These are phyloP conservation scores for Hypericum androsaemum DNA, from an alignment of 345 rosid species.

Conservation along the genomic window DNA sequence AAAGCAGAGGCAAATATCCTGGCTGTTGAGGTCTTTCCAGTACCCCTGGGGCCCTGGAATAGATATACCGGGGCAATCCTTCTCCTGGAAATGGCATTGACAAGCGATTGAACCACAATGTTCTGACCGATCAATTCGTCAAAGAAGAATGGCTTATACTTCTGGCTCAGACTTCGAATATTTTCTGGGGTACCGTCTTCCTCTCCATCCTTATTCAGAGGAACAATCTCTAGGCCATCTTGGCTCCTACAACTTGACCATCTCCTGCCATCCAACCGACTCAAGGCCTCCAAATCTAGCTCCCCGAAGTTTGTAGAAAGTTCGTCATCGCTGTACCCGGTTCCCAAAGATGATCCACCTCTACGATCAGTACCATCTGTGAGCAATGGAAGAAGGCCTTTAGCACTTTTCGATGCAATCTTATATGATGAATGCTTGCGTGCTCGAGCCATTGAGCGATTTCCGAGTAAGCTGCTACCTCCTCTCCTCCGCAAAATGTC, in stretches of 20 bases:
- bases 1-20: conserved; percentile 22
- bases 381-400: conserved; percentile 75
- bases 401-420: conserved; percentile 48
- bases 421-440: conserved; percentile 30
- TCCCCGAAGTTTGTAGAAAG: conserved; percentile 88
- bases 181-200: conserved; percentile 58
- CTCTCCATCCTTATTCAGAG: conserved; percentile 51
- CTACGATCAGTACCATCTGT: conserved; percentile 45
- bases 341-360: conserved; percentile 72
- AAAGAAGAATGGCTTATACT: conserved; percentile 25
- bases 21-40: conserved; percentile 26
- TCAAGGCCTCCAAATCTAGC: conserved; percentile 91
- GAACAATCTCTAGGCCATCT: conserved; percentile 61
- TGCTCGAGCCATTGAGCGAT: conserved; percentile 46
- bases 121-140: conserved; percentile 23
- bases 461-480: conserved; percentile 70
- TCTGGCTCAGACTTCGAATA: conserved; percentile 24
- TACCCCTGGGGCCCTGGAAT: conserved; percentile 33
- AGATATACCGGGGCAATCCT: conserved; percentile 20
- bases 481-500: conserved; percentile 85
- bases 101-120: conserved; percentile 15
- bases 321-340: conserved; percentile 71
- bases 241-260: conserved; percentile 95
- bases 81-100: conserved; percentile 13
- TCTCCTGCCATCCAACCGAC: conserved; percentile 93